Percentiles rank a stretch among this genome's conserved stretches.
Evolutionary conservation across 176 grass and related monocot genomes (phyloP).

Genomic region (Zizania latifolia): DNA sequence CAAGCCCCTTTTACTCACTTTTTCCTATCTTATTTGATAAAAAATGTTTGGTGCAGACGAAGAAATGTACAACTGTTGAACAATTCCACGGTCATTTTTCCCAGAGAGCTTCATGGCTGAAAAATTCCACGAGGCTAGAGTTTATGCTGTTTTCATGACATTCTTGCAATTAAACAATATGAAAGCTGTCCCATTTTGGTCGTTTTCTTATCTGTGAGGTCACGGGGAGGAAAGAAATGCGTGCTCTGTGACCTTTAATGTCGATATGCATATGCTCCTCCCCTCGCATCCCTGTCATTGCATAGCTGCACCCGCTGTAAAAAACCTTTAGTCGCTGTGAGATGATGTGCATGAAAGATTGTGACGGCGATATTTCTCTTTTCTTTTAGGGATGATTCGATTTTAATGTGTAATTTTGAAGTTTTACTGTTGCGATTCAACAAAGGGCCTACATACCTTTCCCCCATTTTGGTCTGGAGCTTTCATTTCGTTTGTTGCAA

Average conservation of each 20-base stretch:
- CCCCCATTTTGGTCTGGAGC: neutral
- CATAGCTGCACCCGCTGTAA: conserved; percentile 8
- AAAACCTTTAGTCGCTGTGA: neutral
- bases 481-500: neutral
- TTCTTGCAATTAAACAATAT: conserved; percentile 5
- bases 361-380: conserved; percentile 15
- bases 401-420: neutral
- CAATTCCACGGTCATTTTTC: neutral
- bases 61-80: neutral
- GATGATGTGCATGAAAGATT: conserved; percentile 16
- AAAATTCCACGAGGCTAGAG: neutral
- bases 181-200: neutral
- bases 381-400: neutral
- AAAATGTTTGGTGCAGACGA: neutral
- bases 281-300: conserved; percentile 18
- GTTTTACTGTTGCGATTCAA: neutral
- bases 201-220: conserved; percentile 4
- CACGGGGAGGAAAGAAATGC: neutral
- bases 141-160: neutral
- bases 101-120: neutral
- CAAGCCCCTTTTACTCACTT: neutral
- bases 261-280: conserved; percentile 16
- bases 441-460: neutral
- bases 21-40: neutral
- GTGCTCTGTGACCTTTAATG: neutral